Evolutionary conservation across 805 yeast genomes (phyloP), one percentile per base, ranked within the genome.

Genomic region (Pichia nakasei): DNA sequence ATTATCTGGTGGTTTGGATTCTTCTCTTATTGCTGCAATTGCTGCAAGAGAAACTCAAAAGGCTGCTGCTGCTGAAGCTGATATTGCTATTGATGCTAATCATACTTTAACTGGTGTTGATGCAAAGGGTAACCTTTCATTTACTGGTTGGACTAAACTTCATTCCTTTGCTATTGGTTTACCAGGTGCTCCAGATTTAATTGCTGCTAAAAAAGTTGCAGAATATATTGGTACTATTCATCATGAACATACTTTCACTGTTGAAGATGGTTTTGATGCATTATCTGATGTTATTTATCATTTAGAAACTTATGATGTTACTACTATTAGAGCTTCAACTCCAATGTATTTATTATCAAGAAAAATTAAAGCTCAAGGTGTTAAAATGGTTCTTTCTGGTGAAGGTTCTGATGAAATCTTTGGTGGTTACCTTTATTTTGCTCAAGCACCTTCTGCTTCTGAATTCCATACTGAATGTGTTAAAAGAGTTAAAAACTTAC

Each of bases 401-500:
- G 99, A 93, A 70, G 99, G 99, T 51, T 87, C 97, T 24, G 99
- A 93, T 67, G 99, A 93, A 74, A 83, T 93, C 65, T 93, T 93
- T 63, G 99, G 99, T 57, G 99, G 99, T 44, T 93, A 93, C 76
- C 72, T 93, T 57, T 93, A 93, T 74, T 93, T 93, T 61, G 97
- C 96, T 42, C 80, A 85, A 61, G 99, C 99, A 42, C 99, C 99
- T 55, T 72, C 84, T 47, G 82, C 96, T 43, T 72, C 71, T 45
- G 98, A 87, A 58, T 93, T 93, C 88, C 97, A 93, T 69, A 72
- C 79, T 49, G 99, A 93, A 72, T 85, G 94, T 69, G 96, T 93
- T 50, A 75, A 83, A 72, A 79, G 99, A 67, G 97, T 93, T 57
- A 87, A 93, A 76, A 89, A 93, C 91, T 76, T 93, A 69, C 96